Percentiles rank a stretch among this genome's conserved stretches.
These are phyloP conservation scores for Paecilomyces dactylethromorphus DNA, from an alignment of 2,329 filamentous ascomycete species.

Conservation along the genomic window DNA sequence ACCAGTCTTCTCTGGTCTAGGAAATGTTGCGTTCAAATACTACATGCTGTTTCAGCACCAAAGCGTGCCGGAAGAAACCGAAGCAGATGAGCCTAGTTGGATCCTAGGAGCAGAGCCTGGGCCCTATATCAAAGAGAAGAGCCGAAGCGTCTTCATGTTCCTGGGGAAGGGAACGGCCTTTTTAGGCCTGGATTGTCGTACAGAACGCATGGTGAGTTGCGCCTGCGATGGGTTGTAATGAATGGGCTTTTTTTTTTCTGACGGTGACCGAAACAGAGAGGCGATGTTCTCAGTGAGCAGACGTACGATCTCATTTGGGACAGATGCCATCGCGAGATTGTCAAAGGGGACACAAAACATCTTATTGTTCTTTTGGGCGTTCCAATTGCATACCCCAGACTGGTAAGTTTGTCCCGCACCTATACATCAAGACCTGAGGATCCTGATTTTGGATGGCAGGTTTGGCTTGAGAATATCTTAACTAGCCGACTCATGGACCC, in stretches of 20 bases:
- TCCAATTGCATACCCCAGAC: constrained; percentile 71
- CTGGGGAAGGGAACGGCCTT: constrained; percentile 74
- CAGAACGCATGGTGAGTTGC: constrained; percentile 64
- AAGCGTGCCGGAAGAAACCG: constrained; percentile 72
- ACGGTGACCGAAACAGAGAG: constrained; percentile 39
- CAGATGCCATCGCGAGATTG: constrained; percentile 72
- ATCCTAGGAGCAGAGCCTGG: constrained; percentile 71
- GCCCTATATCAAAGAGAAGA: constrained; percentile 82
- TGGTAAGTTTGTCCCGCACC: constrained; percentile 46
- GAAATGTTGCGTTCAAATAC: constrained; percentile 93
- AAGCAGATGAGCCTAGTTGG: constrained; percentile 85
- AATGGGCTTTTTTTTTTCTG: constrained; percentile 11
- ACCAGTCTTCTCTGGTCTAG: constrained; percentile 82
- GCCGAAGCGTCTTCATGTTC: constrained; percentile 78
- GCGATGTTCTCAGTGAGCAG: constrained; percentile 71
- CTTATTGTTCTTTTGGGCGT: constrained; percentile 81
- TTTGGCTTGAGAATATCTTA: constrained; percentile 61
- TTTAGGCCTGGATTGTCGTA: constrained; percentile 83
- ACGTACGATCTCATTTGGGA: constrained; percentile 86
- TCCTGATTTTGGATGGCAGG: constrained; percentile 43
- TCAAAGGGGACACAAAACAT: constrained; percentile 80
- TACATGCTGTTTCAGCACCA: constrained; percentile 99
- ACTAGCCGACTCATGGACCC: constrained; percentile 83
- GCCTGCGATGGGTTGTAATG: not conserved
- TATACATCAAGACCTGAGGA: constrained; percentile 22